Conservation (phyloP, 2,329 filamentous ascomycete species). For the Diaporthe humulicola region DNA sequence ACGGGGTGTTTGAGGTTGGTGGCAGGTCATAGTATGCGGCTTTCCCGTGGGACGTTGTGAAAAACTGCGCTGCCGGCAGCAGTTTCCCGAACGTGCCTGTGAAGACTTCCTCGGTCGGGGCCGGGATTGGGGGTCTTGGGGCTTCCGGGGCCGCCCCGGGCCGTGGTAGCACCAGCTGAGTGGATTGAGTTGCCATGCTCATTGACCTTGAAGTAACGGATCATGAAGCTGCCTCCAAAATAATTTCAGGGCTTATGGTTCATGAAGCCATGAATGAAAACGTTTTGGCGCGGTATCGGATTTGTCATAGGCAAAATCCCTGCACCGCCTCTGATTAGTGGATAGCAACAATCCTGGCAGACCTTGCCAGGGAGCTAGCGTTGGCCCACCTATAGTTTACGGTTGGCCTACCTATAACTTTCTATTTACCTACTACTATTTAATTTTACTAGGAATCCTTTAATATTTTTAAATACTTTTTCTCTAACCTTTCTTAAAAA, state of each 20-base stretch:
- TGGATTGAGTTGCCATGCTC: conserved; percentile 2
- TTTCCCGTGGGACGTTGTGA: conserved; percentile 50
- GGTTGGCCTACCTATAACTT: no score
- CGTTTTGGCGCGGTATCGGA: background rate
- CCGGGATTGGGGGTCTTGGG: conserved; percentile 47
- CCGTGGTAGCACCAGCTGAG: conserved; percentile 33
- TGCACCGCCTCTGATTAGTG: background rate
- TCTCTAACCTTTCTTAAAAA: no score
- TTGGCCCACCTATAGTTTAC: no score
- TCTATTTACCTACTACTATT: no score
- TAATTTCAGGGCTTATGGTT: fast-evolving
- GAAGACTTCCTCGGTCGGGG: conserved; percentile 53
- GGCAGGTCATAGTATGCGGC: conserved; percentile 56
- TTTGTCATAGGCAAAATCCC: conserved; percentile 1
- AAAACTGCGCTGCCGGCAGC: conserved; percentile 53
- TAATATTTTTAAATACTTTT: no score
- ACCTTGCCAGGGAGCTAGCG: no score
- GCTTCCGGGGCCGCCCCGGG: conserved; percentile 1
- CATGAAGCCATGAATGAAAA: background rate
- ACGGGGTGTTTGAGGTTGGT: conserved; percentile 36
- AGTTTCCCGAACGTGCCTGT: conserved; percentile 53
- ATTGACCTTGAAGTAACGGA: background rate
- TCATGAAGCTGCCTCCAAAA: background rate
- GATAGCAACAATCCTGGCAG: background rate
- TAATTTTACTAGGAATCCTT: no score